Base-by-base conservation (phyloP, 345 rosid species). In the Syzygium oleosum region DNA sequence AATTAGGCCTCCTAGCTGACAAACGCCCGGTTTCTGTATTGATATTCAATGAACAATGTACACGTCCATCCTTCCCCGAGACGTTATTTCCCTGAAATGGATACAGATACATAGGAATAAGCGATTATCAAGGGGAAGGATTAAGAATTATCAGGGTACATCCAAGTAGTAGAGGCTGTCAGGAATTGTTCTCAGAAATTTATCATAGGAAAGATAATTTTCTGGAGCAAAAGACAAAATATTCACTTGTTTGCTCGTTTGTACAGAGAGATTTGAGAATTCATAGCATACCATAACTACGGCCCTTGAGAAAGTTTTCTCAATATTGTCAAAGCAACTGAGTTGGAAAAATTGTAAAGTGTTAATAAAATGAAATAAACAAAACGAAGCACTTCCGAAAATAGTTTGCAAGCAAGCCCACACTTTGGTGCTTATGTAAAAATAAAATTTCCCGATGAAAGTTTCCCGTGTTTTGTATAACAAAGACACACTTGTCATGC, bases 21-120 rank as follows among this genome's bases (percentile, higher is more conserved):
- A 98, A 93, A n/a, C 98, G 96, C 83, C 99, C 99, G 21, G 99
- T 98, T 92, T 96, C 99, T 43, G 99, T 98, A 88, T 98, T 98
- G 92, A 98, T 98, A 90, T 98, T 98, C 86, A 98, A 90, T 87
- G 99, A 98, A 91, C 99, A 96, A 91, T 98, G 99, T 87, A 98
- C 94, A 41, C 97, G 98, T 52, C 97, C 97, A 89, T 89, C 92
- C 92, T 93, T 95, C 80, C 99, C 98, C 15, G 98, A 92, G 53
- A 96, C 90, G 89, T 96, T 94, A 89, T 91, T 91, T 88, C 96
- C 98, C 99, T 96, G 93, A 43, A 65, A 52, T 23, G 65, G 16
- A 85, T 84, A 16, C 10, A 12, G 17, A 65, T 56, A 52, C 78
- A 88, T 43, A 51, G 14, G 87, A 7, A 23, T 29, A 73, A 49